Percentiles rank a stretch among this genome's conserved stretches.
Conservation (phyloP, 2,329 filamentous ascomycete genomes). For the Apiospora rasikravindrae region DNA sequence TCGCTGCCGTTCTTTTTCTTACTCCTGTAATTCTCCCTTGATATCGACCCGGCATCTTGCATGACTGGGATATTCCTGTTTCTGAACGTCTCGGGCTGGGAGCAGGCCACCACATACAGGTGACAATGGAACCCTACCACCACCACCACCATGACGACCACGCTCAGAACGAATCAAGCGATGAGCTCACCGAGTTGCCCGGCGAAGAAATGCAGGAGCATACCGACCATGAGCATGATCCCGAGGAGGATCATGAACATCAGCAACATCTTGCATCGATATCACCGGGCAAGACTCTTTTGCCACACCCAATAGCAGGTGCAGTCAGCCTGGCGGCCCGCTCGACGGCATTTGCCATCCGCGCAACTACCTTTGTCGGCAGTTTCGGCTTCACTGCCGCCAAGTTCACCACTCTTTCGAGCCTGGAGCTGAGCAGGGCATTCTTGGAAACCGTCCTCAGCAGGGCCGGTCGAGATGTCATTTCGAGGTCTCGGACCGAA, state of each 20-base stretch:
- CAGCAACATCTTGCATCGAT: constrained; percentile 22
- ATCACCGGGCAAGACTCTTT: constrained; percentile 51
- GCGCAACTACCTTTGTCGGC: constrained; percentile 57
- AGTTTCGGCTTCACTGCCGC: constrained; percentile 59
- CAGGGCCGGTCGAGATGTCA: constrained; percentile 56
- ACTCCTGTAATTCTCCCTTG: not conserved
- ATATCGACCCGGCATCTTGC: not conserved
- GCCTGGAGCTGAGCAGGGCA: constrained; percentile 60
- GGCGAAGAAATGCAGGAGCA: not conserved
- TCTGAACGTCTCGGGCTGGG: not conserved
- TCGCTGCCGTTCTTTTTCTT: not conserved
- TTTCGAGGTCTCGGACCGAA: constrained; percentile 50
- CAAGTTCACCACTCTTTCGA: constrained; percentile 61
- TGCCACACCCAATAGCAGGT: constrained; percentile 62
- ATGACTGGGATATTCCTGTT: not conserved
- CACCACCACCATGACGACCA: constrained; percentile 6
- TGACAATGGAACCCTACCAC: not conserved
- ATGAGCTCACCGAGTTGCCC: constrained; percentile 3
- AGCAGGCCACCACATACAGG: not conserved
- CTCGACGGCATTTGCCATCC: constrained; percentile 62
- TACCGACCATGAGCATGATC: not conserved
- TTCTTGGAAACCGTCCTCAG: constrained; percentile 60
- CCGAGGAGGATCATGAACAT: not conserved
- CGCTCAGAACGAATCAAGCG: constrained; percentile 12
- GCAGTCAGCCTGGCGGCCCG: constrained; percentile 65